Conservation (phyloP, 495 filamentous ascomycete genomes). For the Durotheca rogersii region DNA sequence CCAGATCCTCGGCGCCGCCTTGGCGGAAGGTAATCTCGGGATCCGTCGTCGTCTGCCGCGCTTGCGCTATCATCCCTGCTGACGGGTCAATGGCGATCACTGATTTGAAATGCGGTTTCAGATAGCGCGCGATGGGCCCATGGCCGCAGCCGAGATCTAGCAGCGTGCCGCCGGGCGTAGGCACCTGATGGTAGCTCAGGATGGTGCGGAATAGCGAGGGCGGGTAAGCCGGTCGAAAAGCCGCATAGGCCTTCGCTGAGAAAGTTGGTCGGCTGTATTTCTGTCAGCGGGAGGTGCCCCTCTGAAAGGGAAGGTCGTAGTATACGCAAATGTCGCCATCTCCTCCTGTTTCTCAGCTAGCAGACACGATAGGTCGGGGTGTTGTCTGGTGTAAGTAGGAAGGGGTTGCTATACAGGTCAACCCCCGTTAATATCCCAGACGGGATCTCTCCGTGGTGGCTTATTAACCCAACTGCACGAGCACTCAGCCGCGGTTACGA, state of each 20-base stretch:
- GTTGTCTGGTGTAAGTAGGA: no score
- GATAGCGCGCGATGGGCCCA: conserved; percentile 56
- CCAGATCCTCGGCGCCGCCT: conserved; percentile 53
- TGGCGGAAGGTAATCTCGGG: conserved; percentile 48
- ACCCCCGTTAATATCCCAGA: conserved; percentile 2
- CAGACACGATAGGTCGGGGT: conserved; percentile 17
- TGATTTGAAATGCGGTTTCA: conserved; percentile 50
- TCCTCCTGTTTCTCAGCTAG: conserved; percentile 8
- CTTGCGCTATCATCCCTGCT: conserved; percentile 58
- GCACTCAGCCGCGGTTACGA: conserved; percentile 23
- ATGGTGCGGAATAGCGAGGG: conserved; percentile 53
- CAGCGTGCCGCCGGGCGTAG: conserved; percentile 37
- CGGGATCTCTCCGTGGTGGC: no score
- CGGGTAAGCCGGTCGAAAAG: conserved; percentile 66
- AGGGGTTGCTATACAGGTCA: conserved; percentile 2
- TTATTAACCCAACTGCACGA: background rate
- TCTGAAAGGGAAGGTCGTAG: conserved; percentile 24
- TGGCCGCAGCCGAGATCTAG: conserved; percentile 65
- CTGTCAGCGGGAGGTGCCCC: conserved; percentile 39
- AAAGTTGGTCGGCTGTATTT: conserved; percentile 46
- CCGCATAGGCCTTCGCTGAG: conserved; percentile 57
- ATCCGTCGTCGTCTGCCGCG: conserved; percentile 43
- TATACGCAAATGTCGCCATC: conserved; percentile 54
- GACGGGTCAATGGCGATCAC: conserved; percentile 61
- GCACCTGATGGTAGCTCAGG: conserved; percentile 51